A percentile compares a stretch with the other conserved stretches of the same genome.
phyloP scores from a whole-genome alignment of 176 grass and related monocot genomes.

The Musa schizocarpa region DNA sequence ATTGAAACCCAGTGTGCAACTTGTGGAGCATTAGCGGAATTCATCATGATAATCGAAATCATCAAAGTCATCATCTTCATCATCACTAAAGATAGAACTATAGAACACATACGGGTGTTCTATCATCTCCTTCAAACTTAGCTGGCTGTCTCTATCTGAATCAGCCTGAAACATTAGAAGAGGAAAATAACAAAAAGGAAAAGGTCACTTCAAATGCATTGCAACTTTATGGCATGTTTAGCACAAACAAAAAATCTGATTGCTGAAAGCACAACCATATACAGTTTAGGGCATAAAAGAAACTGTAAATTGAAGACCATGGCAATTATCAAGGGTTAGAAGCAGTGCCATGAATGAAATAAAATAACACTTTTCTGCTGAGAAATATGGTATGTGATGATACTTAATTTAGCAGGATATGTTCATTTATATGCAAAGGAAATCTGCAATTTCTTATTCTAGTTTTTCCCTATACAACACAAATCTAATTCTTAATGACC shows the following conservation, averaged over 20 bases:
- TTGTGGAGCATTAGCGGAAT: slow-evolving; percentile 52
- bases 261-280: neutral
- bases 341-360: no score
- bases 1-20: neutral
- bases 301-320: neutral
- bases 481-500: neutral
- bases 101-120: slow-evolving; percentile 68
- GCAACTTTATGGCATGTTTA: neutral
- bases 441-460: no score
- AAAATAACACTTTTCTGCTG: no score
- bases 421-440: no score
- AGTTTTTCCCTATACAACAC: neutral
- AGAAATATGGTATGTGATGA: no score
- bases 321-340: neutral
- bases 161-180: slow-evolving; percentile 34
- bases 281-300: neutral
- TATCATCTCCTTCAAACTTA: slow-evolving; percentile 69
- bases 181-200: neutral
- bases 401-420: no score
- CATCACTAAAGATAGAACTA: slow-evolving; percentile 56
- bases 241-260: neutral
- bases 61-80: slow-evolving; percentile 16
- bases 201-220: neutral
- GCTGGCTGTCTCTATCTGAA: slow-evolving; percentile 54
- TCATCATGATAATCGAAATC: slow-evolving; percentile 74